Evolutionary conservation across 225 moss, liverwort and hornwort genomes (phyloP), one percentile per base, ranked within the genome.

Genomic region (Takakia lepidozioides): DNA sequence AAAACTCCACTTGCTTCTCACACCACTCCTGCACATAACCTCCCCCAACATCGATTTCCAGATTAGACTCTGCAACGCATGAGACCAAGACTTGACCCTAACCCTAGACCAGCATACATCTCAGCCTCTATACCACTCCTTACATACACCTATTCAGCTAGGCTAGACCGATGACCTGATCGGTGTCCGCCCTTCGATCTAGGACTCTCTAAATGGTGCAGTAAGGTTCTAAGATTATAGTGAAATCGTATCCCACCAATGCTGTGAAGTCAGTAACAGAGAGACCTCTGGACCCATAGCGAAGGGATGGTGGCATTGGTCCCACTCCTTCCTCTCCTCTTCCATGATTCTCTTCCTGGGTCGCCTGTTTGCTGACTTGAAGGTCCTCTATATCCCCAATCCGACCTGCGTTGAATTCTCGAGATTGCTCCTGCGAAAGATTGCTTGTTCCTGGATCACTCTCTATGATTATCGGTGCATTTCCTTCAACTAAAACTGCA

Each of bases 251-350:
- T 51, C 84, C 48, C 73, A 89, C 89, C 65, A 88, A 88, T 46
- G 92, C 88, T 25, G 92, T 93, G 51, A 93, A 85, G 59, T 93
- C 92, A 6, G 92, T 93, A 23, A 93, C 92, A 3, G 88, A 82
- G 24, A 93, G 75, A 29, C 77, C 78, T 54, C 83, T 69, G 28
- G 78, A 72, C 69, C 69, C 73, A 5, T 64, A 65, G 29, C 65
- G 73, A 4, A 46, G 37, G 5, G 62, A 45, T 2, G 48, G 48
- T n/a, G 25, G 28, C 22, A 10, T 4, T 46, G 22, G 22, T 26
- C 17, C 19, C 4, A 20, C 38, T 10, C 45, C 56, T 21, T 19
- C 57, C 24, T 57, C 73, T 59, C 48, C 62, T 27, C 46, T 43
- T n/a, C n/a, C n/a, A n/a, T n/a, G n/a, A n/a, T n/a, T n/a, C 61